Evolutionary conservation across 2,329 filamentous ascomycete species (phyloP), one percentile per base, ranked within the genome.

Genomic region (Ophiostoma tasmaniense): DNA sequence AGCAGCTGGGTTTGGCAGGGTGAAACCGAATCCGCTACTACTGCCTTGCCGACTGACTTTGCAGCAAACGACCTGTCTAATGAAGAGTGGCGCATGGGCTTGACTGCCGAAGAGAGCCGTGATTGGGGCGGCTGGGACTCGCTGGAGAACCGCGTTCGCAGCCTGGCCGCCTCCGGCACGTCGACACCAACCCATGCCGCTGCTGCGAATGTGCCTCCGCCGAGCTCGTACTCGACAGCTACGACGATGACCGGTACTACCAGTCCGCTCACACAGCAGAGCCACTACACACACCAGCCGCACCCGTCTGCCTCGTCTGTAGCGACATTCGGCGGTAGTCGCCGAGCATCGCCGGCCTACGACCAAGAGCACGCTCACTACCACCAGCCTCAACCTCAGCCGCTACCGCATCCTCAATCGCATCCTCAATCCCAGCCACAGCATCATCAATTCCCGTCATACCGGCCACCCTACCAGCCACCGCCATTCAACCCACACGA

Each of bases 111-210:
- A 13, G 86, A 89, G 72, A 80, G 81, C 62, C 81, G 83, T 67
- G 89, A 90, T 64, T 96, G 92, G 91, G 87, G 88, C 67, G 91
- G 91, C 1, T 97, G 93, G 93, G 86, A 87, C 28, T 85, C 86
- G 71, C 81, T 96, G 17, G 89, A 95, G 74, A 82, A 83, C 68
- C 82, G 86, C 28, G 80, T 91, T 3, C 80, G 84, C 22, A 81
- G 84, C 55, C 78, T 92, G 42, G 74, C 82, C 77, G 71, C 81
- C 50, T 55, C 50, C n/a, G 50, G 50, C 50, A 55, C 78, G 69
- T 73, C 67, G 42, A 75, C 76, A 70, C 71, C 75, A 70, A 70
- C 71, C 52, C 50, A 74, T 28, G 42, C 33, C 45, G 11, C 5
- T 45, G 35, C 14, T 72, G 69, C 75, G 73, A 50, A 55, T 76